A percentile compares a stretch with the other conserved stretches of the same genome.
phyloP scores from a whole-genome alignment of 768 basidiomycete species.

The Mycena albidolilacea region DNA sequence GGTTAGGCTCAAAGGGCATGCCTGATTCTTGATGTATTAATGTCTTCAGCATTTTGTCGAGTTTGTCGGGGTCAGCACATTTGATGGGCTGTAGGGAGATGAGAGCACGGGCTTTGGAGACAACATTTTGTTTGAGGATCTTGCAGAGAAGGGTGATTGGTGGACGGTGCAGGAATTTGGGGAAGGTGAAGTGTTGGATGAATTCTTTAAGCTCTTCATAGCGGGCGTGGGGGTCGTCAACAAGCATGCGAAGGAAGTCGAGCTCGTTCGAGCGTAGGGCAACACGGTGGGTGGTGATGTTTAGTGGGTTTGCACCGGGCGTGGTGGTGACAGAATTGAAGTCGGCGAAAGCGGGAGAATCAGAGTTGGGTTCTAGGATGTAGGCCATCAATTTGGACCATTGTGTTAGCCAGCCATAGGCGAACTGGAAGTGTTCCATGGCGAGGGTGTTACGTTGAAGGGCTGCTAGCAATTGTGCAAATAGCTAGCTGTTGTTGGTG shows the following conservation, averaged over 20 bases:
- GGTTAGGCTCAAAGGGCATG: no score
- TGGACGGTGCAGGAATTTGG: conserved; percentile 22
- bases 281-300: conserved; percentile 33
- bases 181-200: conserved; percentile 44
- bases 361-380: conserved; percentile 13
- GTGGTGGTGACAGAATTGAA: background rate
- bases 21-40: conserved; percentile 39
- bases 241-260: conserved; percentile 42
- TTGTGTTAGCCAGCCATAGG: conserved; percentile 17
- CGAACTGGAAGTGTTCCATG: conserved; percentile 44
- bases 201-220: background rate
- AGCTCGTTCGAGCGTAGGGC: conserved; percentile 20
- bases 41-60: conserved; percentile 35
- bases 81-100: conserved; percentile 45
- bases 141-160: conserved; percentile 42
- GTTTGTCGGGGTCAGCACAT: conserved; percentile 27
- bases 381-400: conserved; percentile 42
- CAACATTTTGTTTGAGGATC: conserved; percentile 42
- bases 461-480: conserved; percentile 1
- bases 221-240: conserved; percentile 39
- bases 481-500: conserved; percentile 20
- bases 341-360: conserved; percentile 5
- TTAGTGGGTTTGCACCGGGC: conserved; percentile 26
- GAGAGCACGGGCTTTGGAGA: conserved; percentile 38
- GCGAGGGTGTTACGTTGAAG: conserved; percentile 6